Evolutionary conservation across 1,284 basidiomycete species (phyloP).

Genomic region (Microbotryum silenes-acaulis): DNA sequence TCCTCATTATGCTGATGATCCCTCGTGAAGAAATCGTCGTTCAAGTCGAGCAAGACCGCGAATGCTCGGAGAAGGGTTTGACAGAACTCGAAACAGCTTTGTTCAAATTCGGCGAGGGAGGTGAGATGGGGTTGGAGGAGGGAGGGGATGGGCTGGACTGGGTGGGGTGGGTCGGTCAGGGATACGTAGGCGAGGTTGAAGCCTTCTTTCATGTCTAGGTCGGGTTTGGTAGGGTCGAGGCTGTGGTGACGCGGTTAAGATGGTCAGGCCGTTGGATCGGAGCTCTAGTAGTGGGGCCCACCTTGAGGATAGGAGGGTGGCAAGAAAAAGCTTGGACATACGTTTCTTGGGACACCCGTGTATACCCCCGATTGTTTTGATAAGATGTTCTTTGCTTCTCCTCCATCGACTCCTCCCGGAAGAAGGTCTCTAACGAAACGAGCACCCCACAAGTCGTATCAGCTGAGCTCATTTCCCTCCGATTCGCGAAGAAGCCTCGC

Average conservation of each 20-base stretch:
- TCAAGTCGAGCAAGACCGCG: constrained; percentile 19
- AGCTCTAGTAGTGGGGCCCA: neutral
- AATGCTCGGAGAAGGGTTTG: constrained; percentile 25
- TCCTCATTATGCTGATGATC: constrained; percentile 6
- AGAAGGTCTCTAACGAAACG: constrained; percentile 19
- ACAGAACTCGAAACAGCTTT: constrained; percentile 24
- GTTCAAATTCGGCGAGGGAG: constrained; percentile 15
- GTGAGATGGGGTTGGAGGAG: constrained; percentile 6
- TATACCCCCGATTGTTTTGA: constrained; percentile 24
- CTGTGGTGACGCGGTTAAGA: neutral
- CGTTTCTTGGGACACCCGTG: constrained; percentile 22
- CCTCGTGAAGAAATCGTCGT: constrained; percentile 14
- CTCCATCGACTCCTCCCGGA: constrained; percentile 15
- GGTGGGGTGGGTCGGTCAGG: neutral
- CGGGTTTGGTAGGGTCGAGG: constrained; percentile 21
- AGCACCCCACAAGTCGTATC: neutral
- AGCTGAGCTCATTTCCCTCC: accelerated
- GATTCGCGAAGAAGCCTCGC: too few relatives aligned
- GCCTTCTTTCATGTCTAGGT: constrained; percentile 26
- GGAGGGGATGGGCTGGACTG: constrained; percentile 17
- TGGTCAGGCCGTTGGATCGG: neutral
- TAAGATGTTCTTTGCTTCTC: constrained; percentile 20
- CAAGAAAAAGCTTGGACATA: neutral
- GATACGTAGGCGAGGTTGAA: constrained; percentile 22
- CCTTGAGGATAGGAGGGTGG: neutral